Conservation (phyloP, 805 yeast genomes). For the Tetrapisispora nanseiensis region DNA sequence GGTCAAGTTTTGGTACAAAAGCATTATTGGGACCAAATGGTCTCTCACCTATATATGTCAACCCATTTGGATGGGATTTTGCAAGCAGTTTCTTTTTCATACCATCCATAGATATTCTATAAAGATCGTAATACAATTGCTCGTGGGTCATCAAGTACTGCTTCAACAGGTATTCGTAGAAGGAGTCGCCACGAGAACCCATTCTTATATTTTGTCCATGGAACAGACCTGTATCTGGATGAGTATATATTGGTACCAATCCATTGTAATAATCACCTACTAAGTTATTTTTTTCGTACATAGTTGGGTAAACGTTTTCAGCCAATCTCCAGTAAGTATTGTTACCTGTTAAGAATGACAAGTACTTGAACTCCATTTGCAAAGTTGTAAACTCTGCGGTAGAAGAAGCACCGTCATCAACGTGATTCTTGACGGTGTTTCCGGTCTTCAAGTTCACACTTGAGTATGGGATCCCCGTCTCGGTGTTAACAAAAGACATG, state of each 20-base stretch:
- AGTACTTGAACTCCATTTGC: conserved; percentile 78
- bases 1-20: conserved; percentile 75
- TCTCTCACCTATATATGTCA: conserved; percentile 69
- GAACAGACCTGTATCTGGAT: conserved; percentile 65
- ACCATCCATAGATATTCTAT: conserved; percentile 67
- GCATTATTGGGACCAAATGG: conserved; percentile 49
- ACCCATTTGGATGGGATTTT: conserved; percentile 50
- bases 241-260: conserved; percentile 69
- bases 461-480: conserved; percentile 67
- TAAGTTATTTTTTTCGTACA: conserved; percentile 48
- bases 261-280: conserved; percentile 40
- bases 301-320: conserved; percentile 59
- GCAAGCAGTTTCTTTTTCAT: conserved; percentile 57
- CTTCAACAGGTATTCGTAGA: conserved; percentile 79
- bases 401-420: conserved; percentile 68
- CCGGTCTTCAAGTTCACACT: conserved; percentile 64
- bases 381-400: conserved; percentile 86
- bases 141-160: conserved; percentile 73
- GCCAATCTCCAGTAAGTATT: conserved; percentile 65
- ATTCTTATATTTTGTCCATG: conserved; percentile 58
- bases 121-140: conserved; percentile 58
- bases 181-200: conserved; percentile 90
- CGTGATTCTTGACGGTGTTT: conserved; percentile 49
- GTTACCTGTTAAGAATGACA: conserved; percentile 75
- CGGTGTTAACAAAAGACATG: conserved; percentile 53